Evolutionary conservation across 2,329 filamentous ascomycete genomes (phyloP), one percentile per base, ranked within the genome.

Genomic region (Monosporascus cannonballus): DNA sequence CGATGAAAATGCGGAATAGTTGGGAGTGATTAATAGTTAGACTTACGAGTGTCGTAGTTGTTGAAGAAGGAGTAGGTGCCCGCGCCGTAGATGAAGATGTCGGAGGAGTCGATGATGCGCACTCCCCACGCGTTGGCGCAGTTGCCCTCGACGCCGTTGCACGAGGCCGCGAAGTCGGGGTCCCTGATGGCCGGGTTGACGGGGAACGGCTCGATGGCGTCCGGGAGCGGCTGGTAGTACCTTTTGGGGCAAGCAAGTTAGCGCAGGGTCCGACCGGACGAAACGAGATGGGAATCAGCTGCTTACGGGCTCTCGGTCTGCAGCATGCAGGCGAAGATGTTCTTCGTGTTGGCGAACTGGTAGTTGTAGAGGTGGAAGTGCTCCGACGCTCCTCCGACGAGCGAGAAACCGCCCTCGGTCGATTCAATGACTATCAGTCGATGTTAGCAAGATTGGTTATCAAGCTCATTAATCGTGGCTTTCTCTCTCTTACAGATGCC

Each of bases 301-400:
- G 54, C 57, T 49, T 51, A 87, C 2, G 84, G 81, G 3, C 83
- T 84, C 66, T 87, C 84, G 47, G 84, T 83, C 64, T 87, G 84
- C 55, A 85, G 79, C 65, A 81, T 74, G 49, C 79, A 80, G 64
- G 77, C 76, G 67, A 78, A 83, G 60, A 85, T 71, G 62, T 85
- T 76, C 59, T 75, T 73, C 1, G 84, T 80, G 52, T 74, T 72
- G 55, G 69, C 71, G 52, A 86, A 71, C 61, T 86, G 79, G 70
- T 86, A 87, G 67, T 87, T 79, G 64, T 83, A 85, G 27, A 85
- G 68, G 47, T 79, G 74, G 53, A 75, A 76, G 67, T 87, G 84
- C 69, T 87, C 84, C 2, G 75, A 76, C 0, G 77, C 75, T 0
- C 81, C 83, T 5, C 80, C 84, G 49, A 77, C 78, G 6, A 86